Percentiles rank a stretch among this genome's conserved stretches.
Conservation (phyloP, 2,329 filamentous ascomycete genomes). For the Endoconidiophora laricicola region DNA sequence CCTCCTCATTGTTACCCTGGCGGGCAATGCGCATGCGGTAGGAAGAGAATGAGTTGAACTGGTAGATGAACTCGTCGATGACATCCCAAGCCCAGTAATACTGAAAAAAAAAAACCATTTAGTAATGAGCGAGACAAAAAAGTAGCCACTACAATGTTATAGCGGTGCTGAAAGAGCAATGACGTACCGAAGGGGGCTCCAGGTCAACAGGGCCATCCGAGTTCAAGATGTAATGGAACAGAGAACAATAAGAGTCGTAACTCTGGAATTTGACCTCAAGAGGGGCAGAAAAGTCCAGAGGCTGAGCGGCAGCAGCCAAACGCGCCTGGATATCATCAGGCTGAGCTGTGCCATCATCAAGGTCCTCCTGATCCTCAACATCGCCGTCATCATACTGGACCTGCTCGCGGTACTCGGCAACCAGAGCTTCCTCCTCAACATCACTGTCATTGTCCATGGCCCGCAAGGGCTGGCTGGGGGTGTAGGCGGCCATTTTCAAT, state of each 20-base stretch:
- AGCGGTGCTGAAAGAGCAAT: neutral
- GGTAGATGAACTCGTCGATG: conserved; percentile 99
- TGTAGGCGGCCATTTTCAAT: conserved; percentile 12
- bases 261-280: conserved; percentile 95
- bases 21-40: conserved; percentile 87
- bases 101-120: conserved; percentile 27
- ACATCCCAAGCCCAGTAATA: conserved; percentile 99
- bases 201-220: conserved; percentile 97
- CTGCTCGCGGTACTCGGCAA: conserved; percentile 91
- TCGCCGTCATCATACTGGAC: conserved; percentile 82
- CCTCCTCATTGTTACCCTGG: conserved; percentile 71
- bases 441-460: conserved; percentile 57
- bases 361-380: conserved; percentile 22
- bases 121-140: neutral
- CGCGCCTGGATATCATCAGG: conserved; percentile 86
- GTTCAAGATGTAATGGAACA: conserved; percentile 99
- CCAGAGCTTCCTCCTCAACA: conserved; percentile 87
- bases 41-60: conserved; percentile 98
- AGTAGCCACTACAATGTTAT: neutral
- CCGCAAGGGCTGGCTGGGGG: conserved; percentile 8
- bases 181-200: conserved; percentile 82
- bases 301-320: conserved; percentile 79
- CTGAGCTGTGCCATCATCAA: conserved; percentile 46
- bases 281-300: conserved; percentile 87
- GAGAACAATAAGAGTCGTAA: conserved; percentile 98